These are phyloP conservation scores for Erodium chrysanthum DNA, from an alignment of 441 rosid species.

Conservation along the genomic window DNA sequence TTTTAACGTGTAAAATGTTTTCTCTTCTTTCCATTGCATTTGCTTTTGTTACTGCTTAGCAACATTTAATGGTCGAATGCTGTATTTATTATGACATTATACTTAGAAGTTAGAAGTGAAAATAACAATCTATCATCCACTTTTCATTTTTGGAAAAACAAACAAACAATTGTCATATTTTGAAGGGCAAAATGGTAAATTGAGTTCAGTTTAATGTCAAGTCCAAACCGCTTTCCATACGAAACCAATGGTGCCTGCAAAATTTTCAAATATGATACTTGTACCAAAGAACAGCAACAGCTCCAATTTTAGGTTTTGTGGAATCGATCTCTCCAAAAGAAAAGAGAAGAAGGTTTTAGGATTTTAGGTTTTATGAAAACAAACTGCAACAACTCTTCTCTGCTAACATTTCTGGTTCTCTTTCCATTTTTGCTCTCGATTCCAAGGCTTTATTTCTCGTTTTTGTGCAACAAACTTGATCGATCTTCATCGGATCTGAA, in stretches of 20 bases:
- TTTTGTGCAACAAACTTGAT: neutral
- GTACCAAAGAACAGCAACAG: neutral
- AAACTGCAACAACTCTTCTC: neutral
- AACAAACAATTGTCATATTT: neutral
- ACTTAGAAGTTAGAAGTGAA: no score
- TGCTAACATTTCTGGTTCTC: conserved; percentile 1
- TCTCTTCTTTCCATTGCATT: no score
- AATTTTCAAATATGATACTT: neutral
- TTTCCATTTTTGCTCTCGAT: neutral
- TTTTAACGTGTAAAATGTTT: no score
- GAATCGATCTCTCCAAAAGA: neutral
- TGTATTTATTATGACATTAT: no score
- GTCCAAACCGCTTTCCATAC: neutral
- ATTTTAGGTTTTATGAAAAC: conserved; percentile 1
- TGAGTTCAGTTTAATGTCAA: neutral
- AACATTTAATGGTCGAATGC: no score
- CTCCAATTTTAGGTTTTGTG: neutral
- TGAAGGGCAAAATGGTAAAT: neutral
- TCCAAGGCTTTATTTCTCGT: neutral
- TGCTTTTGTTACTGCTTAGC: no score
- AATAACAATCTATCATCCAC: no score
- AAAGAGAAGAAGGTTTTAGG: neutral
- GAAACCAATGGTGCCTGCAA: neutral
- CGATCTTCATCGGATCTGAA: neutral
- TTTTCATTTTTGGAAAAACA: no score